Percentiles rank a stretch among this genome's conserved stretches.
Evolutionary conservation across 1,284 basidiomycete genomes (phyloP).

Genomic region (Irpex rosettiformis): DNA sequence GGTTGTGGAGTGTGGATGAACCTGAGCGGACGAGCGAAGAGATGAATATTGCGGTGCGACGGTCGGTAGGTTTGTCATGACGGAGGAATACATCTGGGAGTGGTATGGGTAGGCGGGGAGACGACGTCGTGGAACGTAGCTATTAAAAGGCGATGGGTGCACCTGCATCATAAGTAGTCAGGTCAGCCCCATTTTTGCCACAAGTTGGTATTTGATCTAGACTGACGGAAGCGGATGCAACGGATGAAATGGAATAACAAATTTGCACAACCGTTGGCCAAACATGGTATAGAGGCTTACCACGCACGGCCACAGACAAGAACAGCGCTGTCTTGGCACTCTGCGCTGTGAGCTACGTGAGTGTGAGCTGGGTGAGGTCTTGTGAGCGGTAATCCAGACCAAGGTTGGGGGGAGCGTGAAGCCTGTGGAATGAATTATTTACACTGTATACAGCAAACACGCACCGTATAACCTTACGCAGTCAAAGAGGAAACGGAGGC

Average conservation of each 20-base stretch:
- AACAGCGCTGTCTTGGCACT: not conserved
- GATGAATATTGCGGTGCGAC: constrained; percentile 7
- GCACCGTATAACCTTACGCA: not conserved
- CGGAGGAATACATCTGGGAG: constrained; percentile 7
- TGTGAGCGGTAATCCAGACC: too few species aligned
- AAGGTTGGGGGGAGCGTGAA: too few species aligned
- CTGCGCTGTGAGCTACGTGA: not conserved
- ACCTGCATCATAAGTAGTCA: constrained; percentile 2
- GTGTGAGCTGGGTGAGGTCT: too few species aligned
- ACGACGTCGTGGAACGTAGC: constrained; percentile 1
- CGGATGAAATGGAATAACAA: constrained; percentile 5
- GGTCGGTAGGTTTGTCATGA: not conserved
- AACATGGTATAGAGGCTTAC: constrained; percentile 7
- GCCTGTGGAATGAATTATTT: too few species aligned
- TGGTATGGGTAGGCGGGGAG: not conserved
- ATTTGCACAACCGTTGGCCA: not conserved
- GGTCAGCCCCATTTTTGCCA: not conserved
- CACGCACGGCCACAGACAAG: not conserved
- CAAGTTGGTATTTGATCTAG: constrained; percentile 1
- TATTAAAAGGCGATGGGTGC: constrained; percentile 1
- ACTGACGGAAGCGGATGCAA: constrained; percentile 9
- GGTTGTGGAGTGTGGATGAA: not conserved
- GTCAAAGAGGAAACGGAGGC: not conserved
- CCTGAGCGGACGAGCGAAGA: constrained; percentile 11
- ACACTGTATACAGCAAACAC: too few species aligned